These are phyloP conservation scores for Calonectria pseudoreteaudii DNA, from an alignment of 2,329 filamentous ascomycete genomes.

Conservation along the genomic window DNA sequence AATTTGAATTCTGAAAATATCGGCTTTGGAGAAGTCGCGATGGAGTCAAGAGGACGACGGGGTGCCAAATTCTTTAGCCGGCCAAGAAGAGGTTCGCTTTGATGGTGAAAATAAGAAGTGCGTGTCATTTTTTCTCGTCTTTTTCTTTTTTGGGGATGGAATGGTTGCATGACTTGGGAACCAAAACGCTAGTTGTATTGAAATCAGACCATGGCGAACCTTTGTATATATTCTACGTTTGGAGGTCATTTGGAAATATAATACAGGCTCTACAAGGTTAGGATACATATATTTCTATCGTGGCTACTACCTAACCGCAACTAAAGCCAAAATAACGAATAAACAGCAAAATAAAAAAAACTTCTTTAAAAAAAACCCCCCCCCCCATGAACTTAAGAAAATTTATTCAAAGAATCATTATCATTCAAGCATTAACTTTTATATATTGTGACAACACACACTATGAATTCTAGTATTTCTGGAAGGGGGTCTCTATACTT, in stretches of 20 bases:
- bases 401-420: too few relatives aligned
- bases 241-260: constrained; percentile 2
- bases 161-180: background rate
- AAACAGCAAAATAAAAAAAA: too few relatives aligned
- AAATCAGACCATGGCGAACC: background rate
- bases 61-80: background rate
- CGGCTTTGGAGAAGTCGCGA: background rate
- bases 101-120: background rate
- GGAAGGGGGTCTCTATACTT: too few relatives aligned
- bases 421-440: too few relatives aligned
- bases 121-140: background rate
- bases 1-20: background rate
- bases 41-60: background rate
- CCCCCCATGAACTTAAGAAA: too few relatives aligned
- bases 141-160: background rate
- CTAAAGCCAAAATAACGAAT: too few relatives aligned
- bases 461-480: too few relatives aligned
- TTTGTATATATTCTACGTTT: constrained; percentile 2
- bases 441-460: too few relatives aligned
- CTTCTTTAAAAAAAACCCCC: too few relatives aligned
- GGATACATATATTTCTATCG: background rate
- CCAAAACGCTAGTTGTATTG: background rate
- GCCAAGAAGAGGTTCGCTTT: constrained; percentile 35
- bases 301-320: background rate
- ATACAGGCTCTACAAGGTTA: background rate